Evolutionary conservation across 495 filamentous ascomycete genomes (phyloP).

Genomic region (Cercophora scortea): DNA sequence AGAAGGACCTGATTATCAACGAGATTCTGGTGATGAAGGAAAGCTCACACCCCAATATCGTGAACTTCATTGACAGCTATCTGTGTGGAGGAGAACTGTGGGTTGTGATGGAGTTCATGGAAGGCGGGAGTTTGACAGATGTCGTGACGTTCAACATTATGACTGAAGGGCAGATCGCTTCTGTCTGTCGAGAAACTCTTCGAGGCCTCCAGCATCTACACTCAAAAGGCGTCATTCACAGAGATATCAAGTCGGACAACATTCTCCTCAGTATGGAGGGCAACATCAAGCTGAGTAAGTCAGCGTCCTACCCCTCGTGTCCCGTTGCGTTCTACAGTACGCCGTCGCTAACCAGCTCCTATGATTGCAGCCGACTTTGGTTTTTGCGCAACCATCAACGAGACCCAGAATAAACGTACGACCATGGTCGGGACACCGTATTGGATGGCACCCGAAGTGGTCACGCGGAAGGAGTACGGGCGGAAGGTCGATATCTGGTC

Average conservation of each 20-base stretch:
- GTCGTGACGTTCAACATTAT: conserved; percentile 99
- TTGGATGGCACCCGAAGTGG: conserved; percentile 99
- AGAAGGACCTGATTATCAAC: conserved; percentile 98
- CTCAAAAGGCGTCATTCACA: conserved; percentile 95
- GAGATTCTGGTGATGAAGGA: conserved; percentile 99
- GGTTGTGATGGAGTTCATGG: conserved; percentile 99
- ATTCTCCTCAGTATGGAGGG: conserved; percentile 91
- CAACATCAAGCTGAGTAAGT: conserved; percentile 95
- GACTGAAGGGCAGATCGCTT: conserved; percentile 93
- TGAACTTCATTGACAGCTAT: conserved; percentile 98
- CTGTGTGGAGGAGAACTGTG: conserved; percentile 82
- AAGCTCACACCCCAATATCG: conserved; percentile 95
- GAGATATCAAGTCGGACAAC: conserved; percentile 98
- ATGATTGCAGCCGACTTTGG: conserved; percentile 77
- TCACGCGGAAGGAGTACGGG: conserved; percentile 95
- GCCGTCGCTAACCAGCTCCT: conserved; percentile 1
- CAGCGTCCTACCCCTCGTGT: background rate
- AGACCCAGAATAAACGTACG: conserved; percentile 91
- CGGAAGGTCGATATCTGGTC: conserved; percentile 99
- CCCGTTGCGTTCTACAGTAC: background rate
- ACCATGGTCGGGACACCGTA: conserved; percentile 99
- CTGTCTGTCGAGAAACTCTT: conserved; percentile 88
- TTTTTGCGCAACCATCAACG: conserved; percentile 98
- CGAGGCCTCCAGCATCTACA: conserved; percentile 91
- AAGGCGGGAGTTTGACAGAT: conserved; percentile 93